A percentile compares a stretch with the other conserved stretches of the same genome.
Conservation (phyloP, 257 asterid species). For the Cinchona pubescens region DNA sequence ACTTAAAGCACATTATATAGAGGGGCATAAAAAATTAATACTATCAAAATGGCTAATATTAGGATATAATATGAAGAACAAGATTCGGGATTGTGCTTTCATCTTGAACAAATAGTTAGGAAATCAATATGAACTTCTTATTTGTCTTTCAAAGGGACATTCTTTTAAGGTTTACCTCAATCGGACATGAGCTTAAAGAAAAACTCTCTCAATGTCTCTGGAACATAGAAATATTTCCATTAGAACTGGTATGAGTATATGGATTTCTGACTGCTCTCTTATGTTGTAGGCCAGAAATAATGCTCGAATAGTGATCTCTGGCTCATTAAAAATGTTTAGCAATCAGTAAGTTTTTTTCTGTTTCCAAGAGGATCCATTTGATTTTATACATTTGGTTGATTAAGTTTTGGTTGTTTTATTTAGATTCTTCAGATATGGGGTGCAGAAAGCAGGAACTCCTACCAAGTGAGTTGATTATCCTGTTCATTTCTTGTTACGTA, state of each 20-base stretch:
- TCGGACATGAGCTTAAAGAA: no score
- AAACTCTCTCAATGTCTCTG: no score
- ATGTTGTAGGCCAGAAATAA: slow-evolving; percentile 42
- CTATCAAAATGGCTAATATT: neutral
- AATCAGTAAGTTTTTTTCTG: slow-evolving; percentile 26
- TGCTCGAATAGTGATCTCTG: slow-evolving; percentile 40
- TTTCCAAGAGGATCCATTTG: neutral
- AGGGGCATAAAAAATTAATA: slow-evolving; percentile 1
- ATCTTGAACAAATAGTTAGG: neutral
- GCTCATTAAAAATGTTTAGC: slow-evolving; percentile 38
- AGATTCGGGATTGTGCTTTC: neutral
- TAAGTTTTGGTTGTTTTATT: slow-evolving; percentile 7
- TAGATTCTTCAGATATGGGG: slow-evolving; percentile 39
- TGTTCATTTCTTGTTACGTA: neutral
- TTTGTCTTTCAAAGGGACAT: neutral
- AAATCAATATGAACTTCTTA: neutral
- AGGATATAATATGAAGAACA: neutral
- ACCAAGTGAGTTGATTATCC: slow-evolving; percentile 25
- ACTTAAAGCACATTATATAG: neutral
- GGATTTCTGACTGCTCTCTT: slow-evolving; percentile 4
- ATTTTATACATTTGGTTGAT: neutral
- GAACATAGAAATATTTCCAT: no score
- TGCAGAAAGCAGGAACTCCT: slow-evolving; percentile 38
- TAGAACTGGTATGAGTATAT: no score
- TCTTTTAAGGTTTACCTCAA: neutral